A percentile compares a stretch with the other conserved stretches of the same genome.
Conservation (phyloP, 352 stramenopile genomes). For the Phytopythium boreale region DNA sequence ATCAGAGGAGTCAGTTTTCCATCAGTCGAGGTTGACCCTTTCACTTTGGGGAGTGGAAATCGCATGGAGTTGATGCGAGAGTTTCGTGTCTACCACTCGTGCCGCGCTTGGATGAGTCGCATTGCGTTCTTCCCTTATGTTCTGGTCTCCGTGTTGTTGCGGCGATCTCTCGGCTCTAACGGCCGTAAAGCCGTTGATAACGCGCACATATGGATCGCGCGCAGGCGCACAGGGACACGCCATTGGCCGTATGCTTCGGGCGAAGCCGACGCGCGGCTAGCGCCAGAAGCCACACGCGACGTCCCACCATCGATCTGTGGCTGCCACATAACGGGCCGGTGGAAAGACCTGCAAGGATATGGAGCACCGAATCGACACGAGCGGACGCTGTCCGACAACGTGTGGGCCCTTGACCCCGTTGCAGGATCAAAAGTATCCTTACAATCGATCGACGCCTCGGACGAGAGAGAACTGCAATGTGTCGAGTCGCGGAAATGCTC, state of each 20-base stretch:
- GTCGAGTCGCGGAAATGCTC: neutral
- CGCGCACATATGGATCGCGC: neutral
- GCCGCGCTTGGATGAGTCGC: too few species aligned
- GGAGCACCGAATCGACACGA: neutral
- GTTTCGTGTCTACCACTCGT: too few species aligned
- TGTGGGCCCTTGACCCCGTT: too few species aligned
- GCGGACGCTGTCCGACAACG: neutral
- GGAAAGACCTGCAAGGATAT: neutral
- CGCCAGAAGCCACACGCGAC: neutral
- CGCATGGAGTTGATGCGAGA: too few species aligned
- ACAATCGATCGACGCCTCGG: constrained; percentile 14
- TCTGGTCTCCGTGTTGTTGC: too few species aligned
- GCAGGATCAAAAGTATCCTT: constrained; percentile 16
- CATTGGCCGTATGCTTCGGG: neutral
- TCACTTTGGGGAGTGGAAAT: neutral
- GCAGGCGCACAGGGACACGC: neutral
- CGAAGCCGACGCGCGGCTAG: neutral
- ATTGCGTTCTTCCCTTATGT: too few species aligned
- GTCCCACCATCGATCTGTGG: neutral
- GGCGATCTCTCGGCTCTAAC: neutral
- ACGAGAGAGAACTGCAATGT: neutral
- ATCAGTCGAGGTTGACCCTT: constrained; percentile 2
- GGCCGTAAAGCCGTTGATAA: neutral
- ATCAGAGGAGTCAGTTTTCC: constrained; percentile 5
- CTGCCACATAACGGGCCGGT: neutral